Conservation (phyloP, 1,139 yeast species). For the Magnusiomyces magnusii region DNA sequence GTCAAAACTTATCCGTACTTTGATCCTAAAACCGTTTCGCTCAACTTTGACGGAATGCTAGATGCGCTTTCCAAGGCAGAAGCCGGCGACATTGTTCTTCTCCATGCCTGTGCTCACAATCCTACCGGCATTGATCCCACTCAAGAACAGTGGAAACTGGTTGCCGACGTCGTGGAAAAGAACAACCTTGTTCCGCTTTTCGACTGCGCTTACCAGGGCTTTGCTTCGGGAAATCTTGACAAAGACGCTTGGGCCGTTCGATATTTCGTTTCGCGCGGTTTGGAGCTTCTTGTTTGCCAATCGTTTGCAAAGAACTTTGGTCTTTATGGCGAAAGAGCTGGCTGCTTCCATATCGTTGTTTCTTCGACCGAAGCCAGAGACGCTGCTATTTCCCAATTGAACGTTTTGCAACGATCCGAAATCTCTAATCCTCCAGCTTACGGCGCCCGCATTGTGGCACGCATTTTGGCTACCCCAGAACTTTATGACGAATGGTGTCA, state of each 20-base stretch:
- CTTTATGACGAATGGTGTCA: slow-evolving; percentile 67
- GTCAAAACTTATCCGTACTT: slow-evolving; percentile 75
- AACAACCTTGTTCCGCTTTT: slow-evolving; percentile 62
- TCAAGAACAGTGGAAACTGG: slow-evolving; percentile 67
- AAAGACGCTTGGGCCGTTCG: slow-evolving; percentile 46
- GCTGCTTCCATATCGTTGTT: slow-evolving; percentile 62
- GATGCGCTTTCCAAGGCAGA: slow-evolving; percentile 26
- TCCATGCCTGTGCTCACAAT: slow-evolving; percentile 95
- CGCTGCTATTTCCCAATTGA: slow-evolving; percentile 66
- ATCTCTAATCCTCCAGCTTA: slow-evolving; percentile 94
- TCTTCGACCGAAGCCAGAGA: slow-evolving; percentile 28
- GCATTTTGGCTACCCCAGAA: slow-evolving; percentile 54
- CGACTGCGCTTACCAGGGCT: slow-evolving; percentile 94
- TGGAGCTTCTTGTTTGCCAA: slow-evolving; percentile 67
- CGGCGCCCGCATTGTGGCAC: slow-evolving; percentile 82
- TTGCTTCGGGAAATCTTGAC: slow-evolving; percentile 62
- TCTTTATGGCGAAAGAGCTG: slow-evolving; percentile 91
- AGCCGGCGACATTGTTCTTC: slow-evolving; percentile 46
- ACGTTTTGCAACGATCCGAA: slow-evolving; percentile 73
- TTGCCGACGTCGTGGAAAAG: slow-evolving; percentile 51
- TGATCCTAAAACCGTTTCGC: slow-evolving; percentile 54
- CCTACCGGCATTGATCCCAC: slow-evolving; percentile 94
- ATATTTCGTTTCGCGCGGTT: slow-evolving; percentile 36
- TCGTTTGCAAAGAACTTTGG: slow-evolving; percentile 98
- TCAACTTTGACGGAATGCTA: slow-evolving; percentile 45